phyloP scores from a whole-genome alignment of 208 protist genomes.

The Crithidia thermophila region DNA sequence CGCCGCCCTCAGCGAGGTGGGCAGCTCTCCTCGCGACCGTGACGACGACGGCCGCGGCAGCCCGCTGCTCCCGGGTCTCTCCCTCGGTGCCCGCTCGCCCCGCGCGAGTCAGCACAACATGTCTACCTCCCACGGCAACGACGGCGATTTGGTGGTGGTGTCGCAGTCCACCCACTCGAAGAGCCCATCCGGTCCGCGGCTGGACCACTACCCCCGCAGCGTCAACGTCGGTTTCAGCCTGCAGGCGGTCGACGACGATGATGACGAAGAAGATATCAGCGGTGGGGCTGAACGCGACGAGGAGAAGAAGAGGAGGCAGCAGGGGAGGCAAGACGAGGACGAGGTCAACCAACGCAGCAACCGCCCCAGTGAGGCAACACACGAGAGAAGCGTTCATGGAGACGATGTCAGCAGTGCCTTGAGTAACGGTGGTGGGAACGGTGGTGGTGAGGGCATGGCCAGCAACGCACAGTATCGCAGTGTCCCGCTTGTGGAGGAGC shows the following conservation, averaged over 20 bases:
- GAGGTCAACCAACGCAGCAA: background rate
- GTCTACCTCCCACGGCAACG: background rate
- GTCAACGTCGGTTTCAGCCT: slow-evolving; percentile 29
- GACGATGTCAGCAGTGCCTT: no score
- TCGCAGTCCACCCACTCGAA: slow-evolving; percentile 31
- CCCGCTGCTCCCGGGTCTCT: background rate
- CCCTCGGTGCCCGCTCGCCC: background rate
- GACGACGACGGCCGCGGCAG: background rate
- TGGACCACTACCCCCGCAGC: slow-evolving; percentile 35
- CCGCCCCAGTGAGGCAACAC: no score
- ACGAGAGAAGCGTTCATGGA: no score
- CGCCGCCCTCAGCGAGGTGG: background rate
- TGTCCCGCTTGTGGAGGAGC: slow-evolving; percentile 9
- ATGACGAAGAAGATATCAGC: slow-evolving; percentile 31
- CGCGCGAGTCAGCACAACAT: background rate
- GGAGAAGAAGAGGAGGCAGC: no score
- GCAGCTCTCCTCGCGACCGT: background rate
- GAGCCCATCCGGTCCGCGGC: slow-evolving; percentile 36
- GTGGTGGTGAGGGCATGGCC: no score
- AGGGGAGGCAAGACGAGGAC: background rate
- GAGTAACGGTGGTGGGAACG: no score
- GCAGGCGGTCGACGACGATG: slow-evolving; percentile 33
- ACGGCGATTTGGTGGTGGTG: background rate
- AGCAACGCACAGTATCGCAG: no score
- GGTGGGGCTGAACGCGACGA: slow-evolving; percentile 13